Evolutionary conservation across 1,284 basidiomycete species (phyloP), one percentile per base, ranked within the genome.

Genomic region (Puccinia coronata): DNA sequence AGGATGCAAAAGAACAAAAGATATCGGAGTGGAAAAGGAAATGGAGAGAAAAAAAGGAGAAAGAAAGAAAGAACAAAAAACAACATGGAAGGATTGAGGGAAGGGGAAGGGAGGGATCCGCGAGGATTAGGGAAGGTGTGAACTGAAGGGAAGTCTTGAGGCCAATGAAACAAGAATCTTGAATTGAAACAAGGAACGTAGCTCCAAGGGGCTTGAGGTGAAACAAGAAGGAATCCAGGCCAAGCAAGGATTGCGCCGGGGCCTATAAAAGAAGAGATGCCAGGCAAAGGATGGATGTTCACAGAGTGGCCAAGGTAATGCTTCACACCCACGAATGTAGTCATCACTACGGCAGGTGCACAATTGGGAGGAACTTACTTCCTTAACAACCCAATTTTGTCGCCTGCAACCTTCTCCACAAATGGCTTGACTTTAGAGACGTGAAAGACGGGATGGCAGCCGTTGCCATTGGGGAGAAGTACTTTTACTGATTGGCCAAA

Each of bases 331-430:
- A 8, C 16, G 16, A 8, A 47, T 47, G 20, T 8, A 31, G 55
- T 57, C 9, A 6, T 9, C n/a, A 57, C 55, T 31, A 23, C 20
- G 20, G 55, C n/a, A 57, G 55, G 55, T 57, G 55, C 55, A 72
- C 28, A 41, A 72, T 14, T 49, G 41, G 69, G 69, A 31, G 31
- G 69, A 49, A 72, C 69, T 72, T 72, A 72, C 69, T 72, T 72
- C 55, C 28, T 57, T 23, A n/a, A n/a, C 28, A 31, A 31, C n/a
- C 55, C 36, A 28, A 5, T n/a, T 18, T 39, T 69, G 28, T 18
- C 65, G 36, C 25, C 43, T 14, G n/a, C 31, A 5, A 1, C 5
- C 36, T 16, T 12, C 25, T 39, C 43, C 20, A 43, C 31, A 28
- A 47, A 72, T 9, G 31, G 39, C 16, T 72, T 72, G 39, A 72